Conservation (phyloP, 106 monocot genomes). For the Acorus gramineus region DNA sequence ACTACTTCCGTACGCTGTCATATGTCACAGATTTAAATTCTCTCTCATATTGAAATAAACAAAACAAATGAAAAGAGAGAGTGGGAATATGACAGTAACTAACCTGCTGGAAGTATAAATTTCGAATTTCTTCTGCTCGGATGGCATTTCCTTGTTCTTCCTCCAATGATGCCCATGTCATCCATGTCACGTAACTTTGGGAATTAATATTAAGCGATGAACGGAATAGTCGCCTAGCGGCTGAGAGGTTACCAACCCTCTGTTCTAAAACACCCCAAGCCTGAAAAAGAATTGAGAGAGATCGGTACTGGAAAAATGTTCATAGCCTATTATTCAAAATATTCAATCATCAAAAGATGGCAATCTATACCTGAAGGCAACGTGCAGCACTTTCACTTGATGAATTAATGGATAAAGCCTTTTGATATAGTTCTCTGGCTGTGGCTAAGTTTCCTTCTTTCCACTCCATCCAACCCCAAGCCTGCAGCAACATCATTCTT, state of each 20-base stretch:
- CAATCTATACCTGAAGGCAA: conserved; percentile 71
- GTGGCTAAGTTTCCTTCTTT: conserved; percentile 85
- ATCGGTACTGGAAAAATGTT: not conserved
- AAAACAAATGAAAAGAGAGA: not conserved
- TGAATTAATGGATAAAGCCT: conserved; percentile 67
- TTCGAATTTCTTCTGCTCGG: conserved; percentile 92
- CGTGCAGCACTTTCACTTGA: conserved; percentile 89
- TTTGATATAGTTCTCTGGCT: conserved; percentile 82
- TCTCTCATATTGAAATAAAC: not conserved
- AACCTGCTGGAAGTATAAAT: conserved; percentile 92
- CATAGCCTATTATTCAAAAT: not conserved
- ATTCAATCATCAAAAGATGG: not conserved
- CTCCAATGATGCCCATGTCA: conserved; percentile 94
- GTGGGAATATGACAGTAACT: not conserved
- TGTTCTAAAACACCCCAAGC: conserved; percentile 99
- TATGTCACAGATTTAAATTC: no score
- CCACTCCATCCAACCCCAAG: conserved; percentile 99
- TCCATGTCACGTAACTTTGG: conserved; percentile 97
- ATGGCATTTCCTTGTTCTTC: conserved; percentile 76
- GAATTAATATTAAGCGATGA: conserved; percentile 95
- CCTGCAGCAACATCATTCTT: conserved; percentile 32
- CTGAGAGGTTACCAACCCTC: conserved; percentile 68
- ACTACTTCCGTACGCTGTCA: conserved; percentile 86
- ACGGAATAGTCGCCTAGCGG: conserved; percentile 81
- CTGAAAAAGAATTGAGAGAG: conserved; percentile 16